These are phyloP conservation scores for Xylariales sp. DNA, from an alignment of 2,329 filamentous ascomycete species.

Conservation along the genomic window DNA sequence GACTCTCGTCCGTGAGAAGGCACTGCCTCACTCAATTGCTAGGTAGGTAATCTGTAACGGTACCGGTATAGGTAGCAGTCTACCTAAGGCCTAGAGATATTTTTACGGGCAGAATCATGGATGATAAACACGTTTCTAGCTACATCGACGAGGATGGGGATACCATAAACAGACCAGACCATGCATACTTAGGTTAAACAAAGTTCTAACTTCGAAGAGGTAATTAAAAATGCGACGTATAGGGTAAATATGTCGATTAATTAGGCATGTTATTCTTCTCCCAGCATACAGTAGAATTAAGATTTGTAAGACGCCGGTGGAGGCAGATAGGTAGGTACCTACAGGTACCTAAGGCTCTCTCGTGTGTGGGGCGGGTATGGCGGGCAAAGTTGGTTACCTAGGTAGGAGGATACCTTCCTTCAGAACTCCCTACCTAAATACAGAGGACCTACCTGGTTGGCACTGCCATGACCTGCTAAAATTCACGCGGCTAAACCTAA, in stretches of 20 bases:
- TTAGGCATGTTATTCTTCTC: background rate
- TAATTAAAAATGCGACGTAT: no score
- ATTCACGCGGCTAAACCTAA: conserved; percentile 31
- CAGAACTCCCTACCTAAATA: background rate
- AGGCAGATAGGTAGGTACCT: background rate
- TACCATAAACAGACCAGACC: background rate
- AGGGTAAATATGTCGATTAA: no score
- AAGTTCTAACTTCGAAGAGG: background rate
- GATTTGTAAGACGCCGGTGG: conserved; percentile 20
- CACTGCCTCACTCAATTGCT: conserved; percentile 2
- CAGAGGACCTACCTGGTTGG: conserved; percentile 18
- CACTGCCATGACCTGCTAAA: conserved; percentile 10
- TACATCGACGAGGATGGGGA: background rate
- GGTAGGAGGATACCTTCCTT: no score
- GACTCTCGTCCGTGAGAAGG: background rate
- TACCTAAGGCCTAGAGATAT: no score
- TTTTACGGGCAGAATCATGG: background rate
- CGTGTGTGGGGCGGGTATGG: background rate
- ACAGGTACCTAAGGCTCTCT: background rate
- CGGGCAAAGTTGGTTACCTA: conserved; percentile 12
- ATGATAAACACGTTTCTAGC: background rate
- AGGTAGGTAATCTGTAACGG: background rate
- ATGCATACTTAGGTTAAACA: background rate
- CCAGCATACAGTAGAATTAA: conserved; percentile 2
- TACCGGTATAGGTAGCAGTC: background rate